Evolutionary conservation across 2,329 filamentous ascomycete species (phyloP), one percentile per base, ranked within the genome.

Genomic region (Fusarium citri): DNA sequence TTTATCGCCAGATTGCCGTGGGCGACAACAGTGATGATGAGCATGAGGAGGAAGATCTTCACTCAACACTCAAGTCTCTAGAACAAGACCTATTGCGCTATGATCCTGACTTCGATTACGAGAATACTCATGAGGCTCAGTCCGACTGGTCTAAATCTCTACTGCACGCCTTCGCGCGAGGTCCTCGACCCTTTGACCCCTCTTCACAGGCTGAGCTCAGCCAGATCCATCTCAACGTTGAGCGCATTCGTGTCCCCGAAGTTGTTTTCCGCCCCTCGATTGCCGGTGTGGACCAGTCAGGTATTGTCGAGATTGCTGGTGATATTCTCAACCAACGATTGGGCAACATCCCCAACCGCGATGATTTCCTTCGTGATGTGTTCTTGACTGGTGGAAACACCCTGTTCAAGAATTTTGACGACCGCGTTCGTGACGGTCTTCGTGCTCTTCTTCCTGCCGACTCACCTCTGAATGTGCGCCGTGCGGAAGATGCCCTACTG

Each of bases 341-440:
- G 15, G 86, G 83, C 20, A 83, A 83, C 50, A 75, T 88, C 55
- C 70, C 81, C 22, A 79, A 88, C 69, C 89, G 91, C 61, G 86
- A 91, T 71, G 88, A 89, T 46, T 89, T 98, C 45, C 82, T 98
- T 23, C 89, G 88, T 47, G 95, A 99, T 78, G 87, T 99, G 40
- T 98, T 99, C 83, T 81, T 98, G 42, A 98, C 95, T 0, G 95
- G 96, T n/a, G 96, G 97, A 18, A 95, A 95, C 78, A 94, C 92
- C 0, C 82, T 97, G 47, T 97, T 98, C 81, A 82, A 87, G 63
- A 92, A 92, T 69, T 97, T 99, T 76, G 94, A 98, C 75, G 91
- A 97, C 74, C 85, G 95, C 30, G 82, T 98, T 66, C 84, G 87
- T 53, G 86, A 87, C 30, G 95, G 96, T 49, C 83, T 98, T 55